A percentile compares a stretch with the other conserved stretches of the same genome.
phyloP scores from a whole-genome alignment of 129 eudicot species.

The Artemisia annua region DNA sequence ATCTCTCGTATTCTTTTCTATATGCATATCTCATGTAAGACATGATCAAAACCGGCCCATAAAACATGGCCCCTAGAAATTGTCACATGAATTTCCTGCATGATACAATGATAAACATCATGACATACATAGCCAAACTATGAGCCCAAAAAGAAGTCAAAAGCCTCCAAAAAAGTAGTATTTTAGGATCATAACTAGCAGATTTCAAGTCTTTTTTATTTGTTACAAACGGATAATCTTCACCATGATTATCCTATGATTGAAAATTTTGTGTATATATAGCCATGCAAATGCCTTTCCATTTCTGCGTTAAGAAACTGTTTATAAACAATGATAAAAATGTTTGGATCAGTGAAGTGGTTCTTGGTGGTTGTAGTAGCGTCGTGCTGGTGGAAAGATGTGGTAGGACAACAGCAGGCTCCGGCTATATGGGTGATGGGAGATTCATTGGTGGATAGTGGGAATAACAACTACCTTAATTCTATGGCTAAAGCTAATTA shows the following conservation, averaged over 20 bases:
- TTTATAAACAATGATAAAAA: not conserved
- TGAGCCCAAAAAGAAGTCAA: conserved; percentile 13
- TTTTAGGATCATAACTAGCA: conserved; percentile 9
- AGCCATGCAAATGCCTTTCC: conserved; percentile 17
- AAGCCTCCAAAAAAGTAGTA: conserved; percentile 18
- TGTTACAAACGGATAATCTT: conserved; percentile 13
- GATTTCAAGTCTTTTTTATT: conserved; percentile 14
- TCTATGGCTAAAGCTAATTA: conserved; percentile 71
- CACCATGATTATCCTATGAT: conserved; percentile 11
- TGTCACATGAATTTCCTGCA: conserved; percentile 27
- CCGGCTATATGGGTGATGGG: conserved; percentile 87
- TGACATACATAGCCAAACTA: conserved; percentile 21
- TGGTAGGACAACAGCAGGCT: conserved; percentile 37
- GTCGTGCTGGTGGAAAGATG: conserved; percentile 24
- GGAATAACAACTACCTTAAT: conserved; percentile 75
- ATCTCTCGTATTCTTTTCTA: not conserved
- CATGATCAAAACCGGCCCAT: not conserved
- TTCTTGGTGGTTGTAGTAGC: conserved; percentile 17
- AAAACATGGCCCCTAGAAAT: not conserved
- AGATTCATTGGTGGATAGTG: conserved; percentile 82
- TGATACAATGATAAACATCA: conserved; percentile 4
- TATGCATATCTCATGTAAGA: conserved; percentile 10
- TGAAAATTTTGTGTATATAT: conserved; percentile 20
- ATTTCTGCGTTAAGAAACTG: not conserved
- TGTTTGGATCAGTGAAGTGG: conserved; percentile 28